A percentile compares a stretch with the other conserved stretches of the same genome.
Conservation (phyloP, 495 filamentous ascomycete species). For the Talaromyces borbonicus region DNA sequence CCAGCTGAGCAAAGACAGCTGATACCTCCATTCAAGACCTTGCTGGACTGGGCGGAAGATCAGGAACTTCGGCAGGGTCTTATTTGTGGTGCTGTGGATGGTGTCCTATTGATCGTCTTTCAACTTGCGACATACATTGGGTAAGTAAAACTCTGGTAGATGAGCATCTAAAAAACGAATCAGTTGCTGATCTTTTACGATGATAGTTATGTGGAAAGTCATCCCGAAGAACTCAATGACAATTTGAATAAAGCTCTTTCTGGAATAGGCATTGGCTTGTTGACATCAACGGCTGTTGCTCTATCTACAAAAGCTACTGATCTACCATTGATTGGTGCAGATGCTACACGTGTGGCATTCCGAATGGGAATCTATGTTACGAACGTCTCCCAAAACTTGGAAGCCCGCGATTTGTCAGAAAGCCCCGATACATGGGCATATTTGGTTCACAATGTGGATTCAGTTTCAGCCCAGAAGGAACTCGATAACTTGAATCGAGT, state of each 20-base stretch:
- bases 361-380: slow-evolving; percentile 26
- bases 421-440: slow-evolving; percentile 31
- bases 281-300: slow-evolving; percentile 28
- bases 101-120: slow-evolving; percentile 24
- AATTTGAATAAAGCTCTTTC: slow-evolving; percentile 18
- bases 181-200: no score
- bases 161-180: no score
- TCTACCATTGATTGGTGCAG: slow-evolving; percentile 16
- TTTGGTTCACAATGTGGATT: slow-evolving; percentile 22
- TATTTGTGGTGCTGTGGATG: slow-evolving; percentile 27
- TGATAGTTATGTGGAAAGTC: slow-evolving; percentile 16
- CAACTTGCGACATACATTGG: slow-evolving; percentile 31
- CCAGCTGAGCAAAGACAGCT: slow-evolving; percentile 15
- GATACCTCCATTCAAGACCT: slow-evolving; percentile 28
- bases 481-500: slow-evolving; percentile 17
- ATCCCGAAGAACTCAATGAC: slow-evolving; percentile 12
- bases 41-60: slow-evolving; percentile 23
- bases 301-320: slow-evolving; percentile 21
- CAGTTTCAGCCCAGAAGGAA: slow-evolving; percentile 25
- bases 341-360: slow-evolving; percentile 26
- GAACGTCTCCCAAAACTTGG: slow-evolving; percentile 23
- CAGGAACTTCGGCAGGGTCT: slow-evolving; percentile 20
- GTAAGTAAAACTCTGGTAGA: no score
- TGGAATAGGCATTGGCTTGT: slow-evolving; percentile 29
- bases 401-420: slow-evolving; percentile 15